phyloP scores from a whole-genome alignment of 163 green algal species.

The Chloroidium sp. region DNA sequence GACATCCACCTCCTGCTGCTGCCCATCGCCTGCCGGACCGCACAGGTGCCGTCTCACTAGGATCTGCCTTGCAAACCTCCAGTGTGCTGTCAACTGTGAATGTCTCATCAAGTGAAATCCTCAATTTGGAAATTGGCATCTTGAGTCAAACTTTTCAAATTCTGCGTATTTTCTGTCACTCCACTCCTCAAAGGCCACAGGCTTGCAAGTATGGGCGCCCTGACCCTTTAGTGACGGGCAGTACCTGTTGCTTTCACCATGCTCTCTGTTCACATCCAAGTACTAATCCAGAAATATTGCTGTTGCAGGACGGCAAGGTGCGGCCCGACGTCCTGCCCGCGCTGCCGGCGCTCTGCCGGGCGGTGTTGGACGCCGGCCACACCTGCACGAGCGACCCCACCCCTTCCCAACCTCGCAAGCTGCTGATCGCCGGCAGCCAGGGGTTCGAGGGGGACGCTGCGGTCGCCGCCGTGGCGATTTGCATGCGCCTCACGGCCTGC shows the following conservation, averaged over 20 bases:
- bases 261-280: not conserved
- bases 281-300: not conserved
- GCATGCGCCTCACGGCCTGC: not conserved
- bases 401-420: not conserved
- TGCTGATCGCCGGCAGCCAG: slow-evolving; percentile 12
- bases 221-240: not conserved
- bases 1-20: too few relatives aligned
- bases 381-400: too few relatives aligned
- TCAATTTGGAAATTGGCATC: too few relatives aligned
- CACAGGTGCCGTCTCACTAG: too few relatives aligned
- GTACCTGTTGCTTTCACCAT: not conserved
- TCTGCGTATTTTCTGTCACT: too few relatives aligned
- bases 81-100: too few relatives aligned
- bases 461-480: slow-evolving; percentile 3
- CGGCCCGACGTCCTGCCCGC: not conserved
- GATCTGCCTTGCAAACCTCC: too few relatives aligned
- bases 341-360: not conserved
- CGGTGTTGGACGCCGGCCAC: not conserved
- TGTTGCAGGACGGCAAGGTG: not conserved
- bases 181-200: too few relatives aligned
- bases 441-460: slow-evolving; percentile 17
- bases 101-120: too few relatives aligned
- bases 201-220: too few relatives aligned
- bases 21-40: too few relatives aligned
- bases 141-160: too few relatives aligned